Conservation (phyloP, 2,329 filamentous ascomycete species). For the Dactylellina cionopaga region DNA sequence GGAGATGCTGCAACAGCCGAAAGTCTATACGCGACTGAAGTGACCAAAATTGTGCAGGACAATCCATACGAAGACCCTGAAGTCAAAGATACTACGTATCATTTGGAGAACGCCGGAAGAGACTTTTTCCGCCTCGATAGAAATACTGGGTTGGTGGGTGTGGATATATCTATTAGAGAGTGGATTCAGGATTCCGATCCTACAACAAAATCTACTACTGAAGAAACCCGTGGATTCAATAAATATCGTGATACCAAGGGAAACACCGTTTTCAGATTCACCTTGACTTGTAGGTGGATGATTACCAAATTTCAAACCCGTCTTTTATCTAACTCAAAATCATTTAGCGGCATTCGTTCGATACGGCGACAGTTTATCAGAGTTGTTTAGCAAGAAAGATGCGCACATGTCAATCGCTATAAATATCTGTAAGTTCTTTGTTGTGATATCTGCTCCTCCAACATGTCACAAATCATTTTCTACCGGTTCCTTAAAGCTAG, state of each 20-base stretch:
- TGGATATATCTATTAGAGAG: slow-evolving; percentile 45
- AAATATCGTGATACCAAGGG: slow-evolving; percentile 28
- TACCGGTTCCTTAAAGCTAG: too few relatives aligned
- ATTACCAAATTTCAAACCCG: neutral
- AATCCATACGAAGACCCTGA: slow-evolving; percentile 40
- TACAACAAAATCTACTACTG: neutral
- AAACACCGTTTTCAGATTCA: slow-evolving; percentile 46
- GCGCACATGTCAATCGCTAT: slow-evolving; percentile 39
- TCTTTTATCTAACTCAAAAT: neutral
- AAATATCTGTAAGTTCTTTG: slow-evolving; percentile 32
- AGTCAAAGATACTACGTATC: slow-evolving; percentile 39
- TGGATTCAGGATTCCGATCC: slow-evolving; percentile 34
- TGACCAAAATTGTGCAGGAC: neutral
- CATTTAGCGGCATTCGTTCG: slow-evolving; percentile 31
- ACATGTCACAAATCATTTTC: too few relatives aligned
- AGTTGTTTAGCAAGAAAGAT: slow-evolving; percentile 35
- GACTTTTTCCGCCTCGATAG: slow-evolving; percentile 43
- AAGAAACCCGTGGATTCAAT: slow-evolving; percentile 27
- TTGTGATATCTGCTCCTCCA: too few relatives aligned
- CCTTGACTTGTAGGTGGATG: slow-evolving; percentile 31
- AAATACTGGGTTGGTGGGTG: slow-evolving; percentile 26
- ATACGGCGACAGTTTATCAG: slow-evolving; percentile 38
- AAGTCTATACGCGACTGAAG: slow-evolving; percentile 7
- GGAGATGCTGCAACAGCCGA: neutral
- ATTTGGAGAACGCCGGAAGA: slow-evolving; percentile 38